Evolutionary conservation across 805 yeast species (phyloP).

Genomic region (Wickerhamiella siamensis): DNA sequence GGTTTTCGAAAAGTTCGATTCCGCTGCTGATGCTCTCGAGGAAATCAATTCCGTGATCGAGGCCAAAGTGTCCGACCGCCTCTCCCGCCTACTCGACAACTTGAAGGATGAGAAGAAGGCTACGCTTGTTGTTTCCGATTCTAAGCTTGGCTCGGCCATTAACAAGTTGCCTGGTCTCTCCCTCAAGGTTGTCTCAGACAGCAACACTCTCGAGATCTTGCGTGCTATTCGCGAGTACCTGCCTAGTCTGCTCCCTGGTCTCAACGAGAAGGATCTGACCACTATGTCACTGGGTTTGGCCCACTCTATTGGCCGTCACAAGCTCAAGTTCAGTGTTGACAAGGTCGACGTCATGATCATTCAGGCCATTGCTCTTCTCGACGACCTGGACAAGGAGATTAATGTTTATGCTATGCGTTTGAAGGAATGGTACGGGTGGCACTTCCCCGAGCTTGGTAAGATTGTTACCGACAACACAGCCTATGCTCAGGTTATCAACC

Average conservation of each 20-base stretch:
- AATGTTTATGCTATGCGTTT: constrained; percentile 98
- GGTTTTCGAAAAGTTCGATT: constrained; percentile 84
- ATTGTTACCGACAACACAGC: constrained; percentile 92
- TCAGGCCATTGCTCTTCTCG: constrained; percentile 94
- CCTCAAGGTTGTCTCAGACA: constrained; percentile 82
- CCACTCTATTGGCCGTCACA: constrained; percentile 96
- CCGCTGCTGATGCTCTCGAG: constrained; percentile 92
- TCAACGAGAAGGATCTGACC: constrained; percentile 65
- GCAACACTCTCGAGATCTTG: constrained; percentile 85
- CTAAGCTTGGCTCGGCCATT: constrained; percentile 91
- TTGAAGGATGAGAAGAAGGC: constrained; percentile 43
- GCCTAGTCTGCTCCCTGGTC: constrained; percentile 89
- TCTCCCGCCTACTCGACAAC: constrained; percentile 49
- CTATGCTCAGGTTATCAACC: constrained; percentile 81
- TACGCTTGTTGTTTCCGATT: constrained; percentile 80
- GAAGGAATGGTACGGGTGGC: constrained; percentile 99
- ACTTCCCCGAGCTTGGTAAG: constrained; percentile 98
- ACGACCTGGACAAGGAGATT: constrained; percentile 92
- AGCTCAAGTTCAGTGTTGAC: constrained; percentile 93
- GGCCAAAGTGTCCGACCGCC: constrained; percentile 80
- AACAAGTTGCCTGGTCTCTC: constrained; percentile 77
- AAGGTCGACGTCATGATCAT: constrained; percentile 98
- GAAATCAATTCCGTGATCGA: constrained; percentile 87
- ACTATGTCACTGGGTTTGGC: constrained; percentile 98
- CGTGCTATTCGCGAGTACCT: constrained; percentile 90